phyloP scores from a whole-genome alignment of 2,329 filamentous ascomycete species.

The Corniculantispora saksenae region DNA sequence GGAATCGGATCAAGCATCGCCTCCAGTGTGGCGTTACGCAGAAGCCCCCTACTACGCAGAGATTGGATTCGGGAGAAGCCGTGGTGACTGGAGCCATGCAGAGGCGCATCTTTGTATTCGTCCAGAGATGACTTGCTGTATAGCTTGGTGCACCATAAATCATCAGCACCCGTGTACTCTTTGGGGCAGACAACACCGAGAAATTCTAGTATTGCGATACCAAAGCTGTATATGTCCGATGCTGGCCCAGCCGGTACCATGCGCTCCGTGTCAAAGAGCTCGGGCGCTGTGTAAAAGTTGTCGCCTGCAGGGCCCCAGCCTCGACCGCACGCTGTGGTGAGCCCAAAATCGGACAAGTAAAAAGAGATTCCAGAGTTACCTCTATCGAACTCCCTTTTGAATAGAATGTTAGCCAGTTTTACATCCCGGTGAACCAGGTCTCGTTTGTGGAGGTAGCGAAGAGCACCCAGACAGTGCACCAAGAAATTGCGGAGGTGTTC shows the following conservation, averaged over 20 bases:
- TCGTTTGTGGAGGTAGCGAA: conserved; percentile 77
- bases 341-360: conserved; percentile 97
- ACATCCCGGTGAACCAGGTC: conserved; percentile 99
- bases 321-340: no score
- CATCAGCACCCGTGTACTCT: neutral
- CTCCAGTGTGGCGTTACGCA: neutral
- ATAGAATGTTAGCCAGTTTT: conserved; percentile 97
- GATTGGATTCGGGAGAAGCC: neutral
- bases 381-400: no score
- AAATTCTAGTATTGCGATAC: neutral
- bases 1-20: neutral
- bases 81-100: neutral
- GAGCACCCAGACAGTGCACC: no score
- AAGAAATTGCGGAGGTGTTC: no score
- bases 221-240: neutral
- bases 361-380: no score
- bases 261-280: neutral
- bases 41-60: neutral
- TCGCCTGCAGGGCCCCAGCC: neutral
- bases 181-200: neutral
- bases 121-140: neutral
- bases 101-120: neutral
- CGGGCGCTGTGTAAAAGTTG: neutral
- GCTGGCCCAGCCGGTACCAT: neutral
- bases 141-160: neutral